These are phyloP conservation scores for Gryganskiella cystojenkinii DNA, from an alignment of 192 early-diverging fungal genomes.

Conservation along the genomic window DNA sequence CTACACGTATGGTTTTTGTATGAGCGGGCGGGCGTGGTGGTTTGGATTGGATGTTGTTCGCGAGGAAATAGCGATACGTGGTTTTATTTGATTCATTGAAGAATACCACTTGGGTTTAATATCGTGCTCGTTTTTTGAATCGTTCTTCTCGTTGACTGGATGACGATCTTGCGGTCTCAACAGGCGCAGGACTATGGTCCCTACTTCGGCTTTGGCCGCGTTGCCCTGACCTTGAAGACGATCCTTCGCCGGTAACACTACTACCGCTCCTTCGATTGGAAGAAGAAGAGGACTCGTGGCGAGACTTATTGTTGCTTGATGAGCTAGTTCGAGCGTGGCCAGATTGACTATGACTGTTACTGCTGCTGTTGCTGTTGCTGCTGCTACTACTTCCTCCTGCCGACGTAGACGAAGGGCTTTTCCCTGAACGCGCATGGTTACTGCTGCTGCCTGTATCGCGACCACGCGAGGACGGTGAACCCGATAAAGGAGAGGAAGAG, in stretches of 20 bases:
- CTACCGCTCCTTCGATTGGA: constrained; percentile 9
- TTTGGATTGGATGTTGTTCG: too few relatives aligned
- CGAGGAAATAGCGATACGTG: too few relatives aligned
- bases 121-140: constrained; percentile 33
- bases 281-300: background rate
- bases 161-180: constrained; percentile 1
- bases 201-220: constrained; percentile 15
- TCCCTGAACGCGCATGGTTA: background rate
- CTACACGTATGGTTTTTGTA: background rate
- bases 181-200: constrained; percentile 20
- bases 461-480: background rate
- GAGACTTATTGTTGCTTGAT: background rate
- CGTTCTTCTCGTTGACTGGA: constrained; percentile 11
- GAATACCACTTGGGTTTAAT: too few relatives aligned
- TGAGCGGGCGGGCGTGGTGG: too few relatives aligned
- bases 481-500: background rate
- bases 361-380: background rate
- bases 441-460: background rate
- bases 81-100: too few relatives aligned
- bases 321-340: background rate
- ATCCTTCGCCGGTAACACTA: background rate
- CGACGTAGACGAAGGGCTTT: background rate
- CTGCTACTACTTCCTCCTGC: background rate
- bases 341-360: background rate
- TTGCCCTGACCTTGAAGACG: constrained; percentile 3